Base-by-base conservation (phyloP, 495 filamentous ascomycete genomes). In the Penicillium daleae region DNA sequence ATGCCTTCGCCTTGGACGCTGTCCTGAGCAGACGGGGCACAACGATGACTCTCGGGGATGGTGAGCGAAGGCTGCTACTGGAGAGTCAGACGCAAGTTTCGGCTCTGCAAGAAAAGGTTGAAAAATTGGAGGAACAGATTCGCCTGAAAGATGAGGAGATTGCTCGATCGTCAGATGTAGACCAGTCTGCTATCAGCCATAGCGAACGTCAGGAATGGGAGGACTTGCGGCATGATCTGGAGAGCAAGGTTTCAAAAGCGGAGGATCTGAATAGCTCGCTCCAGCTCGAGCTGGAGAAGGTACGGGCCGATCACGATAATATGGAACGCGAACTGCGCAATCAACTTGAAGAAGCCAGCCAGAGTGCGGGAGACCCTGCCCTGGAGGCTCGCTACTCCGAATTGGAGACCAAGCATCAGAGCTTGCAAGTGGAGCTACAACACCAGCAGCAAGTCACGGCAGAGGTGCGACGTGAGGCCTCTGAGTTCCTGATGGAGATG, bases 401-500 rank as follows among this genome's bases (percentile, higher is more conserved):
- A n/a, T 75, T 95, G 37, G 85, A 89, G 65, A 82, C 78, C 49
- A 87, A 92, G 66, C 89, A 97, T 65, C 78, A 89, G 60, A 86
- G 86, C 42, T 79, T 97, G 33, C 88, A 93, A 67, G 69, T 62
- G 54, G 85, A 92, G 24, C 73, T 96, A 33, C 79, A 80, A 57
- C 85, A 92, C 60, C 92, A 96, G 68, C 88, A 90, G 58, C 83
- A 90, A 52, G 83, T 96, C n/a, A 97, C 93, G 0, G 90, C 93
- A 58, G 91, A 96, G 70, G 95, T 97, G 35, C 86, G 91, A 22
- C 86, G 84, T 37, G 92, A 97, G 77, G 93, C 96, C 0, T 86
- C 91, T 56, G 83, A 87, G 52, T 97, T 92, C 71, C 78, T 99
- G 17, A 83, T 84, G 61, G 93, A 99, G 74, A 98, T 98, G 96